A percentile compares a stretch with the other conserved stretches of the same genome.
phyloP scores from a whole-genome alignment of 768 basidiomycete genomes.

The Roridomyces roridus region DNA sequence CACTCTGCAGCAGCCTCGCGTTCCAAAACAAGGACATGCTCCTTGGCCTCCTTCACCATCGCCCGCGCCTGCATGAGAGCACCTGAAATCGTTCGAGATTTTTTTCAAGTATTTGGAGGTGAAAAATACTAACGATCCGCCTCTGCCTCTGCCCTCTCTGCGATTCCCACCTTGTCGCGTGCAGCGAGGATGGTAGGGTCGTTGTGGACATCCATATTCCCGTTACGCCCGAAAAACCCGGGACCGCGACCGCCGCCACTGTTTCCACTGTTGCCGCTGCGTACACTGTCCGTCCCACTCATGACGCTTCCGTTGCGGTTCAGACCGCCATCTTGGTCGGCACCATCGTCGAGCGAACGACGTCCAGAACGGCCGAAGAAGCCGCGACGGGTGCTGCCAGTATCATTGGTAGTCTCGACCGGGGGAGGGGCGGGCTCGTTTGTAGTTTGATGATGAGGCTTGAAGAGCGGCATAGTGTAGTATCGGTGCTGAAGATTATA shows the following conservation, averaged over 20 bases:
- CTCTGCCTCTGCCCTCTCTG: slow-evolving; percentile 39
- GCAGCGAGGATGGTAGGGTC: slow-evolving; percentile 44
- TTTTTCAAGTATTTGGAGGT: too few species aligned
- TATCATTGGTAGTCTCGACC: not conserved
- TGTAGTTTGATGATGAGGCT: slow-evolving; percentile 13
- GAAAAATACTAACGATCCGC: too few species aligned
- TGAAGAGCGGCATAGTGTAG: slow-evolving; percentile 27
- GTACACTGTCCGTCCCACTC: not conserved
- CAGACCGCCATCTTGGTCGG: not conserved
- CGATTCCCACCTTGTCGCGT: slow-evolving; percentile 43
- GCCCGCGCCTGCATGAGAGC: slow-evolving; percentile 37
- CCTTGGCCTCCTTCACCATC: slow-evolving; percentile 40
- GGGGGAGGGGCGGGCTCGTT: not conserved
- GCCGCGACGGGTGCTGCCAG: slow-evolving; percentile 13
- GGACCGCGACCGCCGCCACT: not conserved
- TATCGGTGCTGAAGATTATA: slow-evolving; percentile 7
- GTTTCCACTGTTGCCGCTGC: not conserved
- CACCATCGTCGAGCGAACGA: slow-evolving; percentile 4
- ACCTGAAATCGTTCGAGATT: too few species aligned
- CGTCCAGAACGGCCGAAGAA: slow-evolving; percentile 20
- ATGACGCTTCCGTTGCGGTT: not conserved
- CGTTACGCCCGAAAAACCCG: slow-evolving; percentile 19
- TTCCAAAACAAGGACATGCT: slow-evolving; percentile 43
- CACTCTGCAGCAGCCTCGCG: slow-evolving; percentile 45
- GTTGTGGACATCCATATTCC: slow-evolving; percentile 10